phyloP scores from a whole-genome alignment of 371 early-diverging fungal genomes.

The Lichtheimia corymbifera region DNA sequence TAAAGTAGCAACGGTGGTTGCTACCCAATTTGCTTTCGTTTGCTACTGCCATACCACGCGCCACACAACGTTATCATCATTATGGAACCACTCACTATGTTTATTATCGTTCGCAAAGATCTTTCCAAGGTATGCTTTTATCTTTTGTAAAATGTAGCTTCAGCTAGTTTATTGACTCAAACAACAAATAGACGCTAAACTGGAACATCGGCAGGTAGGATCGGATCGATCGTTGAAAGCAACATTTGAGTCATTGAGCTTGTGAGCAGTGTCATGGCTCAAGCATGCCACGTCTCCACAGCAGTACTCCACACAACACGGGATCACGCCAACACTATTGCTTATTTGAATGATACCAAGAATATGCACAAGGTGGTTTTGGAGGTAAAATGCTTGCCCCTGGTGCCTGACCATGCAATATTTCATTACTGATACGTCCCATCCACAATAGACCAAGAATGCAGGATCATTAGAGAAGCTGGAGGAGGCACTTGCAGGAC shows the following conservation, averaged over 20 bases:
- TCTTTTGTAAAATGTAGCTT: neutral
- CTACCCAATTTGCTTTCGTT: no score
- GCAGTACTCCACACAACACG: constrained; percentile 67
- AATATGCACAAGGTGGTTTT: constrained; percentile 85
- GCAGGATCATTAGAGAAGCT: constrained; percentile 63
- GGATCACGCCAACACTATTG: constrained; percentile 59
- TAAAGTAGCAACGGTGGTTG: no score
- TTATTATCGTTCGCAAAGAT: constrained; percentile 83
- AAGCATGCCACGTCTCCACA: constrained; percentile 86
- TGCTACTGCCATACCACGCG: no score
- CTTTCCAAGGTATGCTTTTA: constrained; percentile 64
- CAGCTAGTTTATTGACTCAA: neutral
- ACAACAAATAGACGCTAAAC: constrained; percentile 51
- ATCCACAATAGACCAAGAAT: constrained; percentile 66
- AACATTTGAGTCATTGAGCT: neutral
- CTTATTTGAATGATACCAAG: constrained; percentile 64
- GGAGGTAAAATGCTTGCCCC: constrained; percentile 45
- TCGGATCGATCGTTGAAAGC: neutral
- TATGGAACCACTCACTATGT: constrained; percentile 75
- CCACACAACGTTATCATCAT: constrained; percentile 1
- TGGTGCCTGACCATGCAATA: neutral
- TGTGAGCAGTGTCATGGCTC: constrained; percentile 70
- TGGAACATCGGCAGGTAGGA: constrained; percentile 83
- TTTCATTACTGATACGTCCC: neutral
- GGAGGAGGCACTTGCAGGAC: constrained; percentile 50